Evolutionary conservation across 768 basidiomycete species (phyloP), one percentile per base, ranked within the genome.

Genomic region (Asterophora lycoperdoides): DNA sequence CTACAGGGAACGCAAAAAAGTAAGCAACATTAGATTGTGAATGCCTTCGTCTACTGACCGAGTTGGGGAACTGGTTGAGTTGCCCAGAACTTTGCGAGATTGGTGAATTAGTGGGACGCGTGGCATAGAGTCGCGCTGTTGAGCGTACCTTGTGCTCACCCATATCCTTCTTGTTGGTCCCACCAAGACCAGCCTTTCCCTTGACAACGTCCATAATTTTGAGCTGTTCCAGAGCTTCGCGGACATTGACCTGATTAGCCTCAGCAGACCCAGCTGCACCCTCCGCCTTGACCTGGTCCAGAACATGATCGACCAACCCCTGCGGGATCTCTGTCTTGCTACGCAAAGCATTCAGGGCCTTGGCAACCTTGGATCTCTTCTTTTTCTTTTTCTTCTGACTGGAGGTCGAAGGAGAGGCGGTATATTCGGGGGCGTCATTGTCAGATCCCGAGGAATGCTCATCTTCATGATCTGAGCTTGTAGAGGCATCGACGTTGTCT

Each of bases 1-100:
- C 84, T 91, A 43, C 14, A 52, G 17, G 13, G 46, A 49, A 23
- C 23, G 6, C 23, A 23, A 23, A 30, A 20, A 14, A 39, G 9
- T 49, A 23, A 46, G 20, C 34, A 26, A 20, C 20, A 38, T 42
- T 32, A 30, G 20, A 30, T 7, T 48, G 28, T 10, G 15, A 13
- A 34, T n/a, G n/a, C 9, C 20, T 5, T 13, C 37, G 20, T 13
- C 11, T 14, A 46, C 65, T 57, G 60, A 83, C 89, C 88, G 47
- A 81, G 68, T 61, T 93, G 91, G n/a, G 92, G 89, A 6, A 99
- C 96, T 3, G 96, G 96, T 66, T 99, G 96, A 5, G 95, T 98
- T 29, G 75, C 81, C 96, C 96, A 98, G 69, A 99, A 99, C 93
- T n/a, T 92, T 59, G 18, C 51, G 39, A 34, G 9, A 48, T n/a